Conservation (phyloP, 805 yeast genomes). For the Metschnikowia anglica region DNA sequence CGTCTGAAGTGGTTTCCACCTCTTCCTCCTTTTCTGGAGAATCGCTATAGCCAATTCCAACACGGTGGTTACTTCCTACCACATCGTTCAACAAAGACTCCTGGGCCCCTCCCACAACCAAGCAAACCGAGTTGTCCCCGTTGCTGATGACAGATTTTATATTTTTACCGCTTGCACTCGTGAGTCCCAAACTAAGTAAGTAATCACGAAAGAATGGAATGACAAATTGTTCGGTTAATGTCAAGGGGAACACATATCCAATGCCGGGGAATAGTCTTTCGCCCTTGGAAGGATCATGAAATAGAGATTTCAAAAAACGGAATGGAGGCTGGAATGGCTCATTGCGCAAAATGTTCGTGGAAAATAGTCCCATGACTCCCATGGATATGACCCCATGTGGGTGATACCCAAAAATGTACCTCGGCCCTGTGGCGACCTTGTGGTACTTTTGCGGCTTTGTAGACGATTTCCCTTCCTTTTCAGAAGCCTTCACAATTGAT, state of each 20-base stretch:
- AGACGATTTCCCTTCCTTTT: not conserved
- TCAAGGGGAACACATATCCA: conserved; percentile 67
- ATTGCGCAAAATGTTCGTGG: conserved; percentile 51
- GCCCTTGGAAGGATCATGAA: conserved; percentile 70
- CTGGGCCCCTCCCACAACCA: conserved; percentile 95
- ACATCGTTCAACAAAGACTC: conserved; percentile 65
- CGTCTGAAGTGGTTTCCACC: conserved; percentile 1
- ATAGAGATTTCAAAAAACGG: conserved; percentile 33
- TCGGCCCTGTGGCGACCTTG: conserved; percentile 54
- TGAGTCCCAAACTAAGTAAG: conserved; percentile 72
- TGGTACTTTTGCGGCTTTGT: conserved; percentile 19
- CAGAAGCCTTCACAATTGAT: not conserved
- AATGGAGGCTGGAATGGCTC: conserved; percentile 43
- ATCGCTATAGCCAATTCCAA: conserved; percentile 36
- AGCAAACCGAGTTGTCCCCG: conserved; percentile 71
- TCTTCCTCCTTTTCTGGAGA: conserved; percentile 12
- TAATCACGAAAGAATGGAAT: conserved; percentile 88
- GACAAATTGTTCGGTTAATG: conserved; percentile 78
- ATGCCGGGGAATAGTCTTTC: conserved; percentile 76
- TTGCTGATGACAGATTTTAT: conserved; percentile 61
- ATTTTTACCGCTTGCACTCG: conserved; percentile 77
- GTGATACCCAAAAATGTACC: conserved; percentile 88
- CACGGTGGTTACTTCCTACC: conserved; percentile 33
- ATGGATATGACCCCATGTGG: conserved; percentile 96
- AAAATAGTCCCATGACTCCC: conserved; percentile 84